Evolutionary conservation across 805 yeast species (phyloP).

Genomic region (Ogataea glucozyma): DNA sequence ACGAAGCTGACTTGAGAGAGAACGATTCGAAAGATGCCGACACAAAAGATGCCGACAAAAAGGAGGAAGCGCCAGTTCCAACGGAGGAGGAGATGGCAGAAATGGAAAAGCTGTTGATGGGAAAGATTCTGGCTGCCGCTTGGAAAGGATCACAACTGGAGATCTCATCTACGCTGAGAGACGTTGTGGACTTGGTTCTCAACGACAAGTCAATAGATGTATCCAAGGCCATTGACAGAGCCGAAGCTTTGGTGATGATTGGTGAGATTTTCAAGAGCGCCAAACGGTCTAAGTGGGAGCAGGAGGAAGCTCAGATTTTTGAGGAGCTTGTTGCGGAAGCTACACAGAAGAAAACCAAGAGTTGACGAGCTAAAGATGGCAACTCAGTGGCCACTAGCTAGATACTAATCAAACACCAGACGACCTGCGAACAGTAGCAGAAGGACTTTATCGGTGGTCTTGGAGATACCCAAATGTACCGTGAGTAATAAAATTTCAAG

Average conservation of each 20-base stretch:
- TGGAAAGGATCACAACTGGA: constrained; percentile 95
- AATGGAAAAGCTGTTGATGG: constrained; percentile 78
- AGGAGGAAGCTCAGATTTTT: constrained; percentile 86
- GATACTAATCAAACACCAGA: no score
- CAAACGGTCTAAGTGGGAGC: constrained; percentile 80
- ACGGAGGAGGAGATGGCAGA: constrained; percentile 65
- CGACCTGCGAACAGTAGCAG: no score
- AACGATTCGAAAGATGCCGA: constrained; percentile 5
- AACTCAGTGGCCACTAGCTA: no score
- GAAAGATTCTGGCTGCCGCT: constrained; percentile 88
- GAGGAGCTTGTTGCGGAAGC: constrained; percentile 94
- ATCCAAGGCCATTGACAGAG: constrained; percentile 67
- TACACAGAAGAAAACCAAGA: constrained; percentile 57
- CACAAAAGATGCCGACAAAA: constrained; percentile 13
- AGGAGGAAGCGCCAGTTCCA: constrained; percentile 36
- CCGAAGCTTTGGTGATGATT: constrained; percentile 72
- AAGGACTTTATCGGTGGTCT: no score
- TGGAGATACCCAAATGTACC: no score
- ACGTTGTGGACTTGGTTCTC: constrained; percentile 77
- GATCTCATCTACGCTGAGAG: constrained; percentile 74
- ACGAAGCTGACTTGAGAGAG: constrained; percentile 2
- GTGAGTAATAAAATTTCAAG: background rate
- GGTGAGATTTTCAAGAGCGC: constrained; percentile 70
- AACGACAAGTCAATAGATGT: constrained; percentile 64
- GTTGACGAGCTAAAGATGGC: no score